Base-by-base conservation (phyloP, 1,284 basidiomycete genomes). In the Melampsora americana region DNA sequence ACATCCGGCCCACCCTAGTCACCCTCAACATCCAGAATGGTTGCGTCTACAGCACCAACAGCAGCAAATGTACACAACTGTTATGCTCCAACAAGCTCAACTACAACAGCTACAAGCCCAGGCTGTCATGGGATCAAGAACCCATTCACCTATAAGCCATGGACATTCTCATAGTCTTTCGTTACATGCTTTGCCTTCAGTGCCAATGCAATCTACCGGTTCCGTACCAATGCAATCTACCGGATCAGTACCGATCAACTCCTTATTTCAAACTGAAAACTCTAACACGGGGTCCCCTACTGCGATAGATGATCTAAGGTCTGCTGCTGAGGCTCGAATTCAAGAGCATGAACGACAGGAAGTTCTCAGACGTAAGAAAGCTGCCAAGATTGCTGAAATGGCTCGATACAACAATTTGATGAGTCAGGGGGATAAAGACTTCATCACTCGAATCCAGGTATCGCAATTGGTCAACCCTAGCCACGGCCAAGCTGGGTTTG, bases 361-460 rank as follows among this genome's bases (percentile, higher is more conserved):
- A 82, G 90, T 90, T 81, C 90, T 88, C 82, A 86, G 92, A 66
- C 87, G 91, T 78, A 85, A 88, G 67, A 92, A 91, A 81, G 89
- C 91, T 23, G 86, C 87, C 53, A 94, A 94, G 83, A 92, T 94
- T 79, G 88, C 90, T 35, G 88, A 91, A 79, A 93, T 94, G 94
- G 88, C 93, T 73, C 90, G 91, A 79, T 94, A 96, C 84, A 99
- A 99, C 83, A 95, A 98, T 82, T 87, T 98, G 73, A 99, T 99
- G 96, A 93, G 92, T 0, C 92, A 94, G 83, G 95, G 93, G 18
- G 96, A 99, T 86, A 99, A 99, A 85, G 96, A 99, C 82, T 99
- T 99, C 83, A 99, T 99, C 84, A 99, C 96, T 28, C 90, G 96
- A 53, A 99, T 99, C 78, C 96, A 99, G 84, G 92, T 99, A 64